A percentile compares a stretch with the other conserved stretches of the same genome.
Conservation (phyloP, 2,329 filamentous ascomycete species). For the Epichloe sp. region DNA sequence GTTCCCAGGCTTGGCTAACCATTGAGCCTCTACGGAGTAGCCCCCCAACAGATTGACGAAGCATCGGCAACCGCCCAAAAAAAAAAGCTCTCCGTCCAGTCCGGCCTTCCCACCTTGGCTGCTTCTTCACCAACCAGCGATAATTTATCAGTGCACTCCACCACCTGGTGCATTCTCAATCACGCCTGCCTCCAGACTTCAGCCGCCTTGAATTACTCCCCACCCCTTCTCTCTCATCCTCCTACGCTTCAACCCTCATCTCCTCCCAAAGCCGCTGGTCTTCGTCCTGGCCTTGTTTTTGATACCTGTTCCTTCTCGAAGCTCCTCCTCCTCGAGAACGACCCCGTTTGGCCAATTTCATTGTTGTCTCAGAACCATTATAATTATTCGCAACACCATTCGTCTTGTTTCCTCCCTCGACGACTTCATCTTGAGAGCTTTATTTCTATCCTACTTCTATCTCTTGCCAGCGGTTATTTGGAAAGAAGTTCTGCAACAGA, state of each 20-base stretch:
- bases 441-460: not conserved
- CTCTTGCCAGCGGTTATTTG: conserved; percentile 2
- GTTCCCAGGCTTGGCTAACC: not conserved
- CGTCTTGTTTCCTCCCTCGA: conserved; percentile 5
- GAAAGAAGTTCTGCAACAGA: conserved; percentile 4
- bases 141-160: not conserved
- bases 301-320: conserved; percentile 2
- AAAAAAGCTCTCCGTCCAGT: not conserved
- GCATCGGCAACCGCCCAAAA: conserved; percentile 5
- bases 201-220: not conserved
- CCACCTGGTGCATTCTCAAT: not conserved
- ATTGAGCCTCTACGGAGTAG: conserved; percentile 3
- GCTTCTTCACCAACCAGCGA: not conserved
- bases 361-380: not conserved
- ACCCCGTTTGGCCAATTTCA: not conserved
- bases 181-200: not conserved
- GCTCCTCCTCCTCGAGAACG: conserved; percentile 6
- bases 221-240: not conserved
- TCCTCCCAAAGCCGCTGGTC: not conserved
- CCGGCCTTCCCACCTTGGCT: not conserved
- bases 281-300: not conserved
- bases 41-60: conserved; percentile 8
- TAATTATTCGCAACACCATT: not conserved
- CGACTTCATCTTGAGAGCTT: not conserved
- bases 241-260: not conserved